Evolutionary conservation across 768 basidiomycete species (phyloP), one percentile per base, ranked within the genome.

Genomic region (Lanmaoa rubissima): DNA sequence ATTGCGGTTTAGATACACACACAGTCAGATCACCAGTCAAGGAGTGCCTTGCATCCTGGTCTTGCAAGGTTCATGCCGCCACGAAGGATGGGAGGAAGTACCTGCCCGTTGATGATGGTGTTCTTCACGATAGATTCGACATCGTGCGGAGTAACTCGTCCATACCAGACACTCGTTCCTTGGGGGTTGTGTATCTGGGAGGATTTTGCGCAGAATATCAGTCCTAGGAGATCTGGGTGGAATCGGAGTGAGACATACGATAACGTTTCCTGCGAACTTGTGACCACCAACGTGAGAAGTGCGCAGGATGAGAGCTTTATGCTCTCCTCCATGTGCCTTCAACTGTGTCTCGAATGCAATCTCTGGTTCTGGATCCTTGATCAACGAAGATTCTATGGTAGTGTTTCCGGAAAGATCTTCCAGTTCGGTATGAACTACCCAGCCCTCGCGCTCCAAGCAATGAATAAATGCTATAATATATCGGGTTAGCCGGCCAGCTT

Each of bases 201-300:
- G 34, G 12, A 48, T 44, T 36, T 46, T 53, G 17, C 36, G 6
- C 9, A 42, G 11, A 58, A 35, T 41, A 46, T 46, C 5, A 57
- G 14, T 34, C 26, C 28, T 5, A 5, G 34, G 40, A 35, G 40
- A 14, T 24, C 21, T 24, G 13, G 11, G 51, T 31, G 17, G 13
- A 41, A 46, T 43, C n/a, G 26, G 17, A 53, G 21, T 7, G 51
- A 48, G 39, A 83, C 92, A 64, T 69, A 94, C 94, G 57, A 93
- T 86, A 63, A 90, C 87, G 65, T 95, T 94, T 40, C 94, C 94
- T 38, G 92, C 88, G 68, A 88, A 98, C 64, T 88, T 88, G 76
- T 98, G 96, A 3, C 95, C 94, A 21, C 96, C 95, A 42, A 94
- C 79, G 76, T 99, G 96, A 28, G 92, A 95, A 53, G 86, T 88